A percentile compares a stretch with the other conserved stretches of the same genome.
Evolutionary conservation across 2,329 filamentous ascomycete species (phyloP).

Genomic region (Xylariomycetidae sp.): DNA sequence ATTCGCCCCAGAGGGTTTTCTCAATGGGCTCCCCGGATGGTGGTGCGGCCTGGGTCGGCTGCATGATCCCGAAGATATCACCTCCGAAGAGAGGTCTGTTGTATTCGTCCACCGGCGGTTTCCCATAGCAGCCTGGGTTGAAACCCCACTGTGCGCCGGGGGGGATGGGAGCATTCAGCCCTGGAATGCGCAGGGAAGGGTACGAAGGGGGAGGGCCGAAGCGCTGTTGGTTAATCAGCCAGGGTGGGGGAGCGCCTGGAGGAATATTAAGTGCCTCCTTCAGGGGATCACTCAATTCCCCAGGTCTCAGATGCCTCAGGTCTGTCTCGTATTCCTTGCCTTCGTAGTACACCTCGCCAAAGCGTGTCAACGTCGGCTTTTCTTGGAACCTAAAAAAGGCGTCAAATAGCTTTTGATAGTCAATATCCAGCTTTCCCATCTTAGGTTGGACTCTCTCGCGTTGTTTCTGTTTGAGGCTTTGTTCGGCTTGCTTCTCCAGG

Average conservation of each 20-base stretch:
- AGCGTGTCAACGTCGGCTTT: conserved; percentile 88
- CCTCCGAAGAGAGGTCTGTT: conserved; percentile 89
- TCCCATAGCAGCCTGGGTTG: conserved; percentile 91
- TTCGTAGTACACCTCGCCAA: conserved; percentile 99
- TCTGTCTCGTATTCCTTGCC: conserved; percentile 98
- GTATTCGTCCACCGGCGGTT: conserved; percentile 90
- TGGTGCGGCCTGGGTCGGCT: conserved; percentile 33
- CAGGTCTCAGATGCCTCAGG: conserved; percentile 81
- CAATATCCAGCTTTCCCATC: conserved; percentile 95
- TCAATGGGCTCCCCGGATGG: conserved; percentile 73
- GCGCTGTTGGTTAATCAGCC: conserved; percentile 95
- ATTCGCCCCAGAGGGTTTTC: conserved; percentile 84
- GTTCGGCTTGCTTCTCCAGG: conserved; percentile 90
- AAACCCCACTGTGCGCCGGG: conserved; percentile 91
- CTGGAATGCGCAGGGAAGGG: conserved; percentile 89
- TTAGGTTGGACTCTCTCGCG: conserved; percentile 90
- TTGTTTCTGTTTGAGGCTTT: conserved; percentile 90
- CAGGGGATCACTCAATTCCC: conserved; percentile 82
- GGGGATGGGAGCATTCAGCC: conserved; percentile 88
- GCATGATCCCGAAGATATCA: conserved; percentile 81
- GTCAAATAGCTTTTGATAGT: conserved; percentile 97
- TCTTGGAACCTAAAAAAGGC: conserved; percentile 98
- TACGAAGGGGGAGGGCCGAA: conserved; percentile 92
- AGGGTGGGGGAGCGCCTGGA: conserved; percentile 86
- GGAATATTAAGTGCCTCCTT: conserved; percentile 93